These are phyloP conservation scores for Ramaria sp. DNA, from an alignment of 768 basidiomycete species.

Conservation along the genomic window DNA sequence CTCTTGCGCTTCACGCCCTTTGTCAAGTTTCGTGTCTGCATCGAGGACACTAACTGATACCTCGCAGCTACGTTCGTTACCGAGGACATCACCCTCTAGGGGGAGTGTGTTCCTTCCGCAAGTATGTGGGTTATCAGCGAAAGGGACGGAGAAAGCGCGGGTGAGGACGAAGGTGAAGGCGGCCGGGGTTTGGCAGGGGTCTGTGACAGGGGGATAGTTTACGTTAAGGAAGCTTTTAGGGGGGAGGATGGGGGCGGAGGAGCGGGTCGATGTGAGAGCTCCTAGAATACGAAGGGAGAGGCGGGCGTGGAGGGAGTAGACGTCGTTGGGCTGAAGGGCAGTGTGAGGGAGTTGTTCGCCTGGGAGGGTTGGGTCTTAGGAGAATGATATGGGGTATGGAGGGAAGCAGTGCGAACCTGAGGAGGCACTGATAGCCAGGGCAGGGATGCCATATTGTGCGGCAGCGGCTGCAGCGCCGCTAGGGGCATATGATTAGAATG, in stretches of 20 bases:
- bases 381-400: no score
- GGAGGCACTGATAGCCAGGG: constrained; percentile 22
- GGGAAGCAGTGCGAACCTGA: constrained; percentile 25
- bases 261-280: constrained; percentile 17
- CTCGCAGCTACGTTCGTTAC: not conserved
- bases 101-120: not conserved
- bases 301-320: constrained; percentile 25
- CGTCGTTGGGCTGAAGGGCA: constrained; percentile 28
- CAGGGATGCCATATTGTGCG: constrained; percentile 36
- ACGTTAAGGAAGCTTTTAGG: constrained; percentile 34
- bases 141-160: constrained; percentile 14
- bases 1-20: not conserved
- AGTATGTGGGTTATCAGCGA: not conserved
- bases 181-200: constrained; percentile 24
- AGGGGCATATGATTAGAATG: no score
- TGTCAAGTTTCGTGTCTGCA: not conserved
- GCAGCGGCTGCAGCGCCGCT: constrained; percentile 21
- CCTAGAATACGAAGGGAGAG: constrained; percentile 31
- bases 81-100: not conserved
- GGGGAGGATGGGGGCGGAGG: constrained; percentile 23
- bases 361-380: no score
- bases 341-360: constrained; percentile 39
- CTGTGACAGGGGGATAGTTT: constrained; percentile 31
- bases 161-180: constrained; percentile 36
- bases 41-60: not conserved